phyloP scores from a whole-genome alignment of 2,329 filamentous ascomycete species.

The Clarireedia hainanense region DNA sequence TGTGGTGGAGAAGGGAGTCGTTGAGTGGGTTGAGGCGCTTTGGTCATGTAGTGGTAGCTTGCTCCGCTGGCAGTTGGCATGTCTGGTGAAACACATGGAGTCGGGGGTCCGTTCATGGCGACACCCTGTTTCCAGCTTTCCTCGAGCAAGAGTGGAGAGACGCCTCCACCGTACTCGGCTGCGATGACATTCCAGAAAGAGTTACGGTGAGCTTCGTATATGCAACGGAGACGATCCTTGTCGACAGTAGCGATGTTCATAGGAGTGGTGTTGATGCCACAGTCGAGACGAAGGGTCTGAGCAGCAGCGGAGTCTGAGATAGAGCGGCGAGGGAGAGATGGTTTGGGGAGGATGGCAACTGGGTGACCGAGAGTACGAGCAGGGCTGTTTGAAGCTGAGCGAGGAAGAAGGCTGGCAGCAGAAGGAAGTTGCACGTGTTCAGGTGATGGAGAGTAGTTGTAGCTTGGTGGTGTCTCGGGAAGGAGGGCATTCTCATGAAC shows the following conservation, averaged over 20 bases:
- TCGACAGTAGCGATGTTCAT: slow-evolving; percentile 37
- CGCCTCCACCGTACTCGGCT: slow-evolving; percentile 59
- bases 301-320: slow-evolving; percentile 34
- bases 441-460: slow-evolving; percentile 30
- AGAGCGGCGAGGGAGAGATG: slow-evolving; percentile 39
- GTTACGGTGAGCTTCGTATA: slow-evolving; percentile 62
- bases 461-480: slow-evolving; percentile 30
- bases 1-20: slow-evolving; percentile 42
- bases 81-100: slow-evolving; percentile 29
- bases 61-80: slow-evolving; percentile 9
- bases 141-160: slow-evolving; percentile 56
- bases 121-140: slow-evolving; percentile 51
- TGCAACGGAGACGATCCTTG: slow-evolving; percentile 56
- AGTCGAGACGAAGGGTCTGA: slow-evolving; percentile 50
- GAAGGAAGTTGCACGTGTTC: slow-evolving; percentile 32
- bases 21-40: slow-evolving; percentile 38
- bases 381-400: slow-evolving; percentile 44
- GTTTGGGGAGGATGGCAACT: slow-evolving; percentile 60
- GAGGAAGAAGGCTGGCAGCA: slow-evolving; percentile 40
- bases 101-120: slow-evolving; percentile 28
- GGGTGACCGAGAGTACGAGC: slow-evolving; percentile 39
- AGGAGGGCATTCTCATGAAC: slow-evolving; percentile 34
- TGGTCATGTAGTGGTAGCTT: slow-evolving; percentile 15
- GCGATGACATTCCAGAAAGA: slow-evolving; percentile 69
- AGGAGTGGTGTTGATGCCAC: slow-evolving; percentile 37